phyloP scores from a whole-genome alignment of 164 flowering plant genomes.

The Aristolochia contorta region DNA sequence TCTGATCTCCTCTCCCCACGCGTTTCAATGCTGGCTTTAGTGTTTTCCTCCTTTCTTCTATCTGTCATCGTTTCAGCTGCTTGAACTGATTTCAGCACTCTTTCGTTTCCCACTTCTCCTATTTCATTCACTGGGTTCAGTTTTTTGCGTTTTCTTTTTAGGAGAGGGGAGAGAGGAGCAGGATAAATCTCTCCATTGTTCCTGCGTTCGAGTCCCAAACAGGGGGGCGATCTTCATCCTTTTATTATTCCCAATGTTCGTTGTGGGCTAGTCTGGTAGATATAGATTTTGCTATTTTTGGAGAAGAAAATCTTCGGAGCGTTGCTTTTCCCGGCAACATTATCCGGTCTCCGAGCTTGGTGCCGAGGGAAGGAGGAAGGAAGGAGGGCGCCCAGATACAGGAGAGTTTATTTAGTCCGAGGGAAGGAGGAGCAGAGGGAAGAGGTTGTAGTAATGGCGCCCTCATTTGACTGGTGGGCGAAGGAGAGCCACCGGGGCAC shows the following conservation, averaged over 20 bases:
- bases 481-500: conserved; percentile 58
- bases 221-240: too few species aligned
- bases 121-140: neutral
- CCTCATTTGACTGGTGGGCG: conserved; percentile 58
- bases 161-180: neutral
- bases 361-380: neutral
- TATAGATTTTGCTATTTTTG: too few species aligned
- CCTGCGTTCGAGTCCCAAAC: too few species aligned
- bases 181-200: too few species aligned
- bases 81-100: too few species aligned
- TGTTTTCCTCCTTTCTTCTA: neutral
- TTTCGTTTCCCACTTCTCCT: neutral
- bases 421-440: neutral
- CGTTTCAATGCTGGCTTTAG: neutral
- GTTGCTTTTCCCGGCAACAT: neutral
- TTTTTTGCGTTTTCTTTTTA: neutral
- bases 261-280: too few species aligned
- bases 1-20: conserved; percentile 2
- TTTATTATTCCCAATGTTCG: too few species aligned
- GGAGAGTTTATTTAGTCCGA: too few species aligned
- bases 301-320: neutral
- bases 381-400: too few species aligned
- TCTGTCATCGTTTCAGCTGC: neutral
- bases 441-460: conserved; percentile 29
- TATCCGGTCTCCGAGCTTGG: neutral